Conservation (phyloP, 768 basidiomycete species). For the Russula foetens region DNA sequence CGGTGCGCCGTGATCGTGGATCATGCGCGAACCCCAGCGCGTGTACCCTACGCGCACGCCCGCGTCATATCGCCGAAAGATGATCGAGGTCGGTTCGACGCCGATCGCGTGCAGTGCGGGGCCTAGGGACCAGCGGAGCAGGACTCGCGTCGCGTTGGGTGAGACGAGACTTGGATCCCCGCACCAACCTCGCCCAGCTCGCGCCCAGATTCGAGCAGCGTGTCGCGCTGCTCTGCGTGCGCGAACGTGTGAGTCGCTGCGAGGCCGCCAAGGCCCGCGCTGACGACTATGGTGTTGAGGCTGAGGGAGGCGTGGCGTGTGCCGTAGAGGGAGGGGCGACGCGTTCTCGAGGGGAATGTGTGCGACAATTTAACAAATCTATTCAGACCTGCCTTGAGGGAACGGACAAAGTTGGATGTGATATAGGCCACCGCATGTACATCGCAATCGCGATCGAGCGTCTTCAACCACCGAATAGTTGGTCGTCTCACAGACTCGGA, state of each 20-base stretch:
- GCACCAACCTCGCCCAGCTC: slow-evolving; percentile 36
- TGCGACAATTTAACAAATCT: too few species aligned
- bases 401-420: too few species aligned
- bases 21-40: slow-evolving; percentile 28
- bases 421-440: too few species aligned
- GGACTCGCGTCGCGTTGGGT: slow-evolving; percentile 33
- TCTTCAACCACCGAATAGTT: too few species aligned
- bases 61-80: slow-evolving; percentile 30
- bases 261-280: slow-evolving; percentile 36
- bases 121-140: slow-evolving; percentile 33
- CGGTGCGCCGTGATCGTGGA: slow-evolving; percentile 29
- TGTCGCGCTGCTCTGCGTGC: slow-evolving; percentile 33
- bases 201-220: slow-evolving; percentile 32
- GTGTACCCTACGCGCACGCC: slow-evolving; percentile 34
- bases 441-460: too few species aligned
- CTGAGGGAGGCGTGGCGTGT: slow-evolving; percentile 27
- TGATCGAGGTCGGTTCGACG: slow-evolving; percentile 32
- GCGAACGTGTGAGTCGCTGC: slow-evolving; percentile 33
- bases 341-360: slow-evolving; percentile 12
- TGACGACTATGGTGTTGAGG: slow-evolving; percentile 34
- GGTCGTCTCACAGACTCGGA: too few species aligned
- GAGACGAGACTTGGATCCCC: slow-evolving; percentile 37
- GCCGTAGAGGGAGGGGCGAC: slow-evolving; percentile 25
- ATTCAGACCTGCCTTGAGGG: too few species aligned
- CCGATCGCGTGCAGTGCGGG: slow-evolving; percentile 26